phyloP scores from a whole-genome alignment of 2,329 filamentous ascomycete species.

The Epicoccum nigrum region DNA sequence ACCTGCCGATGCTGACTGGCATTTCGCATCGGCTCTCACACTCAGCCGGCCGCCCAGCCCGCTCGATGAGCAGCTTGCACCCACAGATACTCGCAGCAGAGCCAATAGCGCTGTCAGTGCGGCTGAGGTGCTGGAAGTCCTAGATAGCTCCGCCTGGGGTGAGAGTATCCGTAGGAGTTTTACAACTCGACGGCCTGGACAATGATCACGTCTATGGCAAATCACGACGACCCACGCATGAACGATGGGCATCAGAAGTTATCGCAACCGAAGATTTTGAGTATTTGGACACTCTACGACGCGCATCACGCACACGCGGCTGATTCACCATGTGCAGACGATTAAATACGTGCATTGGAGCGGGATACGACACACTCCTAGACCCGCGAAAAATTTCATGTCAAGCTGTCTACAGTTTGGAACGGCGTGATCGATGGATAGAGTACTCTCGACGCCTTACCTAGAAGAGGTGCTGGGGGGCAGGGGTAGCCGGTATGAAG shows the following conservation, averaged over 20 bases:
- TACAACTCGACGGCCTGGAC: slow-evolving; percentile 62
- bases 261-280: background rate
- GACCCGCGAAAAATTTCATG: slow-evolving; percentile 1
- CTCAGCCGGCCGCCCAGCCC: slow-evolving; percentile 48
- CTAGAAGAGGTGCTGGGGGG: slow-evolving; percentile 31
- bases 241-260: background rate
- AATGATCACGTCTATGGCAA: slow-evolving; percentile 2
- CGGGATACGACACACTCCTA: slow-evolving; percentile 1
- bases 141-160: slow-evolving; percentile 91
- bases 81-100: slow-evolving; percentile 59
- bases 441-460: slow-evolving; percentile 11
- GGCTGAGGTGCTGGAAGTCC: slow-evolving; percentile 78
- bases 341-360: slow-evolving; percentile 4
- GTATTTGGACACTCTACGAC: slow-evolving; percentile 6
- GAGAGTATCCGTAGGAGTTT: slow-evolving; percentile 90
- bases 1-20: slow-evolving; percentile 50
- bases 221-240: background rate
- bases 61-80: slow-evolving; percentile 40
- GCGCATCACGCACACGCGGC: slow-evolving; percentile 7
- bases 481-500: slow-evolving; percentile 27
- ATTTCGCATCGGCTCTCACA: slow-evolving; percentile 53
- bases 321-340: slow-evolving; percentile 4
- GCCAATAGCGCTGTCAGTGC: slow-evolving; percentile 74
- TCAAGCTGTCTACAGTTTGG: slow-evolving; percentile 3
- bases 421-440: slow-evolving; percentile 11